phyloP scores from a whole-genome alignment of 1,139 yeast species.

The Hansenula lynferdii region DNA sequence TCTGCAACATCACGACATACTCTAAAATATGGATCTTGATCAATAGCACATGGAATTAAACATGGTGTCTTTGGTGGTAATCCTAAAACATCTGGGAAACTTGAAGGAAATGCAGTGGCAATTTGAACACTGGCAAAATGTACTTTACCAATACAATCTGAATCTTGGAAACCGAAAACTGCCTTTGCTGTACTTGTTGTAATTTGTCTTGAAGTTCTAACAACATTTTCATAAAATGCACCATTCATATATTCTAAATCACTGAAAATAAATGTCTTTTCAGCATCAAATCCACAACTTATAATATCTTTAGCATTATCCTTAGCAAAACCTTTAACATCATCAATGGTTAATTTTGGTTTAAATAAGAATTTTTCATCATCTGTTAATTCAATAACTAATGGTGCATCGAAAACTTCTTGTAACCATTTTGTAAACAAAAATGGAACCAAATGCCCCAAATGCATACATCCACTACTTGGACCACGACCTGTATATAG shows the following conservation, averaged over 20 bases:
- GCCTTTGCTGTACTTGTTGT: slow-evolving; percentile 95
- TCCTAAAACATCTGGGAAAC: slow-evolving; percentile 92
- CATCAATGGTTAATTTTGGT: slow-evolving; percentile 81
- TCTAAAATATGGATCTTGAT: slow-evolving; percentile 97
- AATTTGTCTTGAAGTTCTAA: slow-evolving; percentile 90
- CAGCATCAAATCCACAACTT: slow-evolving; percentile 91
- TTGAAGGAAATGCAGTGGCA: slow-evolving; percentile 91
- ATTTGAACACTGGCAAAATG: slow-evolving; percentile 97
- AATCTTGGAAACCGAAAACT: slow-evolving; percentile 95
- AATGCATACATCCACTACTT: slow-evolving; percentile 88
- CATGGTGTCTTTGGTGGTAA: slow-evolving; percentile 86
- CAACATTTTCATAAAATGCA: slow-evolving; percentile 90
- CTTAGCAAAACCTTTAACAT: slow-evolving; percentile 72
- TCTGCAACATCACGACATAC: slow-evolving; percentile 97
- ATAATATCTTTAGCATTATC: slow-evolving; percentile 92
- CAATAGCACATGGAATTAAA: slow-evolving; percentile 98
- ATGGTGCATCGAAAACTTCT: slow-evolving; percentile 96
- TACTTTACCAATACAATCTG: slow-evolving; percentile 90
- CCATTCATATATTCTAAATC: slow-evolving; percentile 93
- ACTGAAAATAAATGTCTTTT: slow-evolving; percentile 91
- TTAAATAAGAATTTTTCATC: slow-evolving; percentile 97
- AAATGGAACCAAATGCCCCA: slow-evolving; percentile 97
- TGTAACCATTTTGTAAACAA: slow-evolving; percentile 97
- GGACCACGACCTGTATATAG: slow-evolving; percentile 99
- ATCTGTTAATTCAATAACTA: slow-evolving; percentile 92